phyloP scores from a whole-genome alignment of 805 yeast genomes.

The Nakazawaea laoshanensis region DNA sequence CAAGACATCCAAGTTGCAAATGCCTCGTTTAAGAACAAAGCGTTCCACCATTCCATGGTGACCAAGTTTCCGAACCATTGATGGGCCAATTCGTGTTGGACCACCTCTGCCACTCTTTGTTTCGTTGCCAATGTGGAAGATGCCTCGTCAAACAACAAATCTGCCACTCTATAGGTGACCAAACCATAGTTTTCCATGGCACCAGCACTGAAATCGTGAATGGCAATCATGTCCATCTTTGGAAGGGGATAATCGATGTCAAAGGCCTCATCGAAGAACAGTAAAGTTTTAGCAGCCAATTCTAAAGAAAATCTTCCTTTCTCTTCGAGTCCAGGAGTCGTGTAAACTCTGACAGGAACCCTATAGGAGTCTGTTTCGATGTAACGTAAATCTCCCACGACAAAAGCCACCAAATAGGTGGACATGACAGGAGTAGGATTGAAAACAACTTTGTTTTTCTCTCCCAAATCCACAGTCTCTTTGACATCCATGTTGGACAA shows the following conservation, averaged over 20 bases:
- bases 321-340: conserved; percentile 69
- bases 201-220: conserved; percentile 78
- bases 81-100: conserved; percentile 84
- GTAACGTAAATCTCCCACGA: conserved; percentile 71
- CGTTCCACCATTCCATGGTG: conserved; percentile 92
- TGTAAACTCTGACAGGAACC: conserved; percentile 73
- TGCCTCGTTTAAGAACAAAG: conserved; percentile 83
- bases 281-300: conserved; percentile 66
- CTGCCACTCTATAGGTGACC: conserved; percentile 73
- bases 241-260: conserved; percentile 75
- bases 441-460: conserved; percentile 49
- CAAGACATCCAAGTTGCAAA: conserved; percentile 91
- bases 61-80: conserved; percentile 91
- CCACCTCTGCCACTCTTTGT: conserved; percentile 77
- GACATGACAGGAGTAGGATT: conserved; percentile 78
- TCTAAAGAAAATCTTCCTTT: conserved; percentile 70
- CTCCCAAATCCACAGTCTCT: conserved; percentile 33
- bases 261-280: conserved; percentile 63
- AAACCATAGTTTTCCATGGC: conserved; percentile 89
- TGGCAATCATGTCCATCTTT: conserved; percentile 74
- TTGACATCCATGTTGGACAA: conserved; percentile 65
- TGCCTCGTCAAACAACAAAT: conserved; percentile 63
- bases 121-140: conserved; percentile 55
- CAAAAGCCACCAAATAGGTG: conserved; percentile 78
- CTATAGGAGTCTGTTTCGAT: conserved; percentile 48